These are phyloP conservation scores for Phytophthora capsici DNA, from an alignment of 352 stramenopile genomes.

Conservation along the genomic window DNA sequence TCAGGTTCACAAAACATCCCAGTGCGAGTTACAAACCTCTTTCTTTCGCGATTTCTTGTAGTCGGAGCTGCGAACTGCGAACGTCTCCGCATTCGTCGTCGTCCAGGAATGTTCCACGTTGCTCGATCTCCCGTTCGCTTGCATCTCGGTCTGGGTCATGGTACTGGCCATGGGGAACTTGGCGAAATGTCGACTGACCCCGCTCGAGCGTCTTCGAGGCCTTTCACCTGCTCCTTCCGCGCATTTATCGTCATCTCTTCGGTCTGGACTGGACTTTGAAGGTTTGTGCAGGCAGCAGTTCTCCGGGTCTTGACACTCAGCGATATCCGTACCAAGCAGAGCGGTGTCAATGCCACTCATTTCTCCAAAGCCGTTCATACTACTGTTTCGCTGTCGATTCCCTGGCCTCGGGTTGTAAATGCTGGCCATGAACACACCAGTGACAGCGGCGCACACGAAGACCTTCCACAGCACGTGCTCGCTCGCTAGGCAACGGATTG, in stretches of 20 bases:
- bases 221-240: slow-evolving; percentile 5
- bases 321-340: slow-evolving; percentile 36
- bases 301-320: slow-evolving; percentile 46
- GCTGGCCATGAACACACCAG: slow-evolving; percentile 49
- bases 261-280: slow-evolving; percentile 3
- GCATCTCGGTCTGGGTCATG: slow-evolving; percentile 59
- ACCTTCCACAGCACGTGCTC: slow-evolving; percentile 76
- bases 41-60: slow-evolving; percentile 89
- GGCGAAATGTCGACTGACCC: slow-evolving; percentile 25
- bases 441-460: slow-evolving; percentile 61
- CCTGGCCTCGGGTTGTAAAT: slow-evolving; percentile 57
- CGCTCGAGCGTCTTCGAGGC: slow-evolving; percentile 16
- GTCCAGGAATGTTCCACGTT: slow-evolving; percentile 66
- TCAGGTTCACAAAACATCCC: neutral
- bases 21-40: slow-evolving; percentile 42
- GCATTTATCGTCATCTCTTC: neutral
- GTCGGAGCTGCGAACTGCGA: slow-evolving; percentile 71
- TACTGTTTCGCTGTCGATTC: slow-evolving; percentile 15
- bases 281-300: slow-evolving; percentile 68
- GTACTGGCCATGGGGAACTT: slow-evolving; percentile 67
- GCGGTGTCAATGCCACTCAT: slow-evolving; percentile 21
- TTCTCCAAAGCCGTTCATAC: slow-evolving; percentile 13
- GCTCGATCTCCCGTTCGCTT: slow-evolving; percentile 50
- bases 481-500: slow-evolving; percentile 64
- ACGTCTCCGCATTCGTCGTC: slow-evolving; percentile 60